Conservation (phyloP, 768 basidiomycete species). For the Amanita jacksonii region DNA sequence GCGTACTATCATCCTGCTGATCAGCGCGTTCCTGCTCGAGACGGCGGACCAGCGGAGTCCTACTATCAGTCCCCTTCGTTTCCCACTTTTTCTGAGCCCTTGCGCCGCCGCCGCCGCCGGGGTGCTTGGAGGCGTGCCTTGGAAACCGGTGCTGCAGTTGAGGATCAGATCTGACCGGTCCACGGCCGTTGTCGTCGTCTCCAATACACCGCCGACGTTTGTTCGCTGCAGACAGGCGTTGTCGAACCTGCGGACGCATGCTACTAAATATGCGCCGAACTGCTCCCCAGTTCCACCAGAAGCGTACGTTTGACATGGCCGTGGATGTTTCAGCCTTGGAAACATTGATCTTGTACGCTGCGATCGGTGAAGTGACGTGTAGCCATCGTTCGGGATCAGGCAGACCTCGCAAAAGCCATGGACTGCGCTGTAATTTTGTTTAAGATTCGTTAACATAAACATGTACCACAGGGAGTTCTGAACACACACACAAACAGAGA, state of each 20-base stretch:
- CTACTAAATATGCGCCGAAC: conserved; percentile 37
- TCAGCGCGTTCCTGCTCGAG: not conserved
- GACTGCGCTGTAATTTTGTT: conserved; percentile 49
- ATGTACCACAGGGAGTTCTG: too few relatives aligned
- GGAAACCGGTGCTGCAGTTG: conserved; percentile 11
- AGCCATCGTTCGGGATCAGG: conserved; percentile 65
- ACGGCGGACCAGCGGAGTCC: not conserved
- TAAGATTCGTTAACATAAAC: too few relatives aligned
- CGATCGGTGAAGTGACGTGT: conserved; percentile 25
- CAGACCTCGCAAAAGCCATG: conserved; percentile 66
- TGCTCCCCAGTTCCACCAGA: conserved; percentile 51
- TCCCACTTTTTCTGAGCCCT: not conserved
- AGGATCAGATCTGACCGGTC: conserved; percentile 17
- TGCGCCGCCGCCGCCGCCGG: too few relatives aligned
- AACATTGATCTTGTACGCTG: conserved; percentile 39
- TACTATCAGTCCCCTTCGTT: not conserved
- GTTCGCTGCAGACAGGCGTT: not conserved
- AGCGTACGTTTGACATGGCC: conserved; percentile 59
- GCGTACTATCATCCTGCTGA: too few relatives aligned
- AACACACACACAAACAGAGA: too few relatives aligned
- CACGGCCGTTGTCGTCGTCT: conserved; percentile 9
- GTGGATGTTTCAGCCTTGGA: conserved; percentile 69
- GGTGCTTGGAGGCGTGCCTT: too few relatives aligned
- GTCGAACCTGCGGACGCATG: conserved; percentile 19
- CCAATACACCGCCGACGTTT: conserved; percentile 1